These are phyloP conservation scores for Coffea canephora DNA, from an alignment of 257 asterid species.

Conservation along the genomic window DNA sequence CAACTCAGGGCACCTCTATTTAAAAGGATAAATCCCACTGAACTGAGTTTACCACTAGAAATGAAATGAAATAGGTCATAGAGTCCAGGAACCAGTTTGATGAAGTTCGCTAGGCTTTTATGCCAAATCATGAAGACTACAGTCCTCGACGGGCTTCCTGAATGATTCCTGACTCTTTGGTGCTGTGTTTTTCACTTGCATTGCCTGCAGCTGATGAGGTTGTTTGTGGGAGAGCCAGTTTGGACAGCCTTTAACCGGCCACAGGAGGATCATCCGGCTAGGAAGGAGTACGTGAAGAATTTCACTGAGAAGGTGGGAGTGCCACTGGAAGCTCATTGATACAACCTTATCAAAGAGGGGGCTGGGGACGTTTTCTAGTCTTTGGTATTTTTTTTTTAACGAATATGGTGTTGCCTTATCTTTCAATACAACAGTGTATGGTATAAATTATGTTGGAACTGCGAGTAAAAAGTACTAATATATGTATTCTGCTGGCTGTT, in stretches of 20 bases:
- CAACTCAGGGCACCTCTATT: neutral
- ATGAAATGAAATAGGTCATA: neutral
- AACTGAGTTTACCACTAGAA: neutral
- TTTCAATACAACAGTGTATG: neutral
- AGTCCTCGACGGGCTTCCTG: no score
- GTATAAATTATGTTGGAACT: neutral
- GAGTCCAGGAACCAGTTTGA: neutral
- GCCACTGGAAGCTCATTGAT: slow-evolving; percentile 51
- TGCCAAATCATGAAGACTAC: no score
- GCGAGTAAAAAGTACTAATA: neutral
- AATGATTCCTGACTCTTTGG: no score
- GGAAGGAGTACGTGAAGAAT: slow-evolving; percentile 50
- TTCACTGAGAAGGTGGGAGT: slow-evolving; percentile 30
- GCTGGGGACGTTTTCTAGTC: neutral
- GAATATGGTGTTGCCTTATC: neutral
- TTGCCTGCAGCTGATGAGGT: slow-evolving; percentile 64
- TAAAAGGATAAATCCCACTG: neutral
- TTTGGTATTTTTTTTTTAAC: neutral
- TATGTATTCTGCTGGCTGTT: no score
- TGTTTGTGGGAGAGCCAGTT: slow-evolving; percentile 87
- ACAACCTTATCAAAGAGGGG: neutral
- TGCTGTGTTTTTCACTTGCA: neutral
- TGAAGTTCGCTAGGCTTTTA: neutral
- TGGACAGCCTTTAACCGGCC: slow-evolving; percentile 85
- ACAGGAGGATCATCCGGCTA: slow-evolving; percentile 73